Percentiles rank a stretch among this genome's conserved stretches.
Evolutionary conservation across 2,329 filamentous ascomycete species (phyloP).

Genomic region (Botrytis fabae): DNA sequence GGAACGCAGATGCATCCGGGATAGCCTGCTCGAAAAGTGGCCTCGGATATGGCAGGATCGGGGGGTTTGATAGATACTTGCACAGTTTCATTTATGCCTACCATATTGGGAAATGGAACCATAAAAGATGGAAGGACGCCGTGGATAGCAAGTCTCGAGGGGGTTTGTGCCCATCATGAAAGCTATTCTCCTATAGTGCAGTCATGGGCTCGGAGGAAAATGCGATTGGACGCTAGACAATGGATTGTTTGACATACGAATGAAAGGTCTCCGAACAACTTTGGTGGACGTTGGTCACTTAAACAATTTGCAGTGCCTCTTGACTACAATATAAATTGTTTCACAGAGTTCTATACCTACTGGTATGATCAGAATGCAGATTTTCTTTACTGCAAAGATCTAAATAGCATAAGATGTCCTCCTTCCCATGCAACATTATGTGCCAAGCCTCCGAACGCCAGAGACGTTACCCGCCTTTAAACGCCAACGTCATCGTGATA

Average conservation of each 20-base stretch:
- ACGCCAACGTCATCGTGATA: conserved; percentile 5
- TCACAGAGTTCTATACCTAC: not conserved
- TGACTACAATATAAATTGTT: not conserved
- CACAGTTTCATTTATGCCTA: not conserved
- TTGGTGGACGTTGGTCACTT: not conserved
- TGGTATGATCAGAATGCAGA: not conserved
- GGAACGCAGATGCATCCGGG: not conserved
- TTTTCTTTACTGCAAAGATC: not conserved
- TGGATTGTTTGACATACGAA: not conserved
- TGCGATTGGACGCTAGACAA: not conserved
- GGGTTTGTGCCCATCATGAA: not conserved
- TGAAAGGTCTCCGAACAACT: not conserved
- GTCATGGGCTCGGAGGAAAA: not conserved
- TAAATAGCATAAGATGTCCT: not conserved
- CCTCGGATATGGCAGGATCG: not conserved
- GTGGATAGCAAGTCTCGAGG: not conserved
- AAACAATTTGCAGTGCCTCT: not conserved
- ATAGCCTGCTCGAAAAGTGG: not conserved
- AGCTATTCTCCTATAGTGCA: not conserved
- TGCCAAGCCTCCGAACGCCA: conserved; percentile 1
- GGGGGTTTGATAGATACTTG: not conserved
- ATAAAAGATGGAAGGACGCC: not conserved
- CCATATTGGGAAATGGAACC: not conserved
- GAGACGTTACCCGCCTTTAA: not conserved
- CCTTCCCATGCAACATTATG: conserved; percentile 1